A percentile compares a stretch with the other conserved stretches of the same genome.
Evolutionary conservation across 2,329 filamentous ascomycete genomes (phyloP).

Genomic region (Hypoxylon sp.): DNA sequence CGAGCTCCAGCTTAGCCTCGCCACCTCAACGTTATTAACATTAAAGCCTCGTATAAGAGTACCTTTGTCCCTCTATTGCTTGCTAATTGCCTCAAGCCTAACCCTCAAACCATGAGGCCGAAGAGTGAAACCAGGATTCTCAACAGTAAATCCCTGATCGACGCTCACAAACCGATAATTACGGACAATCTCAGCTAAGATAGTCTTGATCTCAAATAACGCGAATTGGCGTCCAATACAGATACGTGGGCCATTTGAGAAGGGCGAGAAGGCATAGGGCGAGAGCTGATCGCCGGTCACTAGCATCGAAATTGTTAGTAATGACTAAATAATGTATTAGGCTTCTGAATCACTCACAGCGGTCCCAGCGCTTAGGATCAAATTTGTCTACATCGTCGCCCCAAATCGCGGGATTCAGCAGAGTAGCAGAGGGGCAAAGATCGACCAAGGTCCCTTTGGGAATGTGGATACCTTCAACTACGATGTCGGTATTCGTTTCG

Average conservation of each 20-base stretch:
- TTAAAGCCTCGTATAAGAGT: not conserved
- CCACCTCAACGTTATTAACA: not conserved
- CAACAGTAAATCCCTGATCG: conserved; percentile 23
- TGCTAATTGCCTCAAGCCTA: conserved; percentile 18
- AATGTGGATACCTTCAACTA: conserved; percentile 46
- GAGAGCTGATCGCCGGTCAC: conserved; percentile 30
- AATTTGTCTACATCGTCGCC: conserved; percentile 47
- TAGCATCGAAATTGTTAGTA: conserved; percentile 4
- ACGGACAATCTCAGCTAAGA: conserved; percentile 46
- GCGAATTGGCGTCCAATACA: conserved; percentile 51
- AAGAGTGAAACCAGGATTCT: conserved; percentile 27
- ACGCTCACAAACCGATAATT: conserved; percentile 30
- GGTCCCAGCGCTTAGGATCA: conserved; percentile 47
- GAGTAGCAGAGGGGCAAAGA: conserved; percentile 41
- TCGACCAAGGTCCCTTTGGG: conserved; percentile 49
- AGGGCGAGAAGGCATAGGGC: conserved; percentile 36
- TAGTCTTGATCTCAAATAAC: conserved; percentile 49
- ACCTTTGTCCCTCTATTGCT: not conserved
- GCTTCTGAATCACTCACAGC: conserved; percentile 11
- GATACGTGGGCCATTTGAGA: conserved; percentile 49
- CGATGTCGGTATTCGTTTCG: conserved; percentile 38
- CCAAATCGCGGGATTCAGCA: conserved; percentile 48
- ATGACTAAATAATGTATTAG: not conserved
- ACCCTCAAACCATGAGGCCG: conserved; percentile 21
- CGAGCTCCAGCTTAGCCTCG: not conserved